phyloP scores from a whole-genome alignment of 2,329 filamentous ascomycete genomes.

The Tolypocladium pustulatum region DNA sequence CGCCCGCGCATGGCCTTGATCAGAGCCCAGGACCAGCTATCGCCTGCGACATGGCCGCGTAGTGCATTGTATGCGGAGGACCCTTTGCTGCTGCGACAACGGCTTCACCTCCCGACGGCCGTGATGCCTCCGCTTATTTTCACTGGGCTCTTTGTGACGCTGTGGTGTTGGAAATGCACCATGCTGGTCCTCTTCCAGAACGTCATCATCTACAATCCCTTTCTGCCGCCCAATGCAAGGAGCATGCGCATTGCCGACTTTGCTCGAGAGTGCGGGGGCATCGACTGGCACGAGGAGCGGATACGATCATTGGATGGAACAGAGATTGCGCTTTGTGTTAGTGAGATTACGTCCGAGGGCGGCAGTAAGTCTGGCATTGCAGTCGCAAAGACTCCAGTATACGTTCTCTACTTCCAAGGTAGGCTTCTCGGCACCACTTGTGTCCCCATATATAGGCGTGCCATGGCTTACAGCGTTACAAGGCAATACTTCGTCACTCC shows the following conservation, averaged over 20 bases:
- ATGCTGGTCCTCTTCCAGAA: constrained; percentile 74
- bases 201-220: constrained; percentile 73
- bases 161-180: constrained; percentile 58
- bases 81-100: constrained; percentile 7
- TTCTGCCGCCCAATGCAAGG: constrained; percentile 59
- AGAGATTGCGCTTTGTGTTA: constrained; percentile 48
- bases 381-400: constrained; percentile 25
- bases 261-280: constrained; percentile 42
- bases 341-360: constrained; percentile 21
- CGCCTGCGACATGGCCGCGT: background rate
- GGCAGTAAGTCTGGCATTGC: background rate
- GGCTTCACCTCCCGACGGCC: constrained; percentile 23
- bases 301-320: constrained; percentile 55
- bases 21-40: background rate
- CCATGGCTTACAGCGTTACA: background rate
- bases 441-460: constrained; percentile 1
- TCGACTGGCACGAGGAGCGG: constrained; percentile 57
- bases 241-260: constrained; percentile 59
- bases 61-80: background rate
- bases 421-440: constrained; percentile 8
- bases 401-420: constrained; percentile 50
- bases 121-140: constrained; percentile 60
- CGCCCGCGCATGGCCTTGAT: background rate
- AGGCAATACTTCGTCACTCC: constrained; percentile 51
- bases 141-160: constrained; percentile 48